Conservation (phyloP, 768 basidiomycete species). For the Boletus edulis region DNA sequence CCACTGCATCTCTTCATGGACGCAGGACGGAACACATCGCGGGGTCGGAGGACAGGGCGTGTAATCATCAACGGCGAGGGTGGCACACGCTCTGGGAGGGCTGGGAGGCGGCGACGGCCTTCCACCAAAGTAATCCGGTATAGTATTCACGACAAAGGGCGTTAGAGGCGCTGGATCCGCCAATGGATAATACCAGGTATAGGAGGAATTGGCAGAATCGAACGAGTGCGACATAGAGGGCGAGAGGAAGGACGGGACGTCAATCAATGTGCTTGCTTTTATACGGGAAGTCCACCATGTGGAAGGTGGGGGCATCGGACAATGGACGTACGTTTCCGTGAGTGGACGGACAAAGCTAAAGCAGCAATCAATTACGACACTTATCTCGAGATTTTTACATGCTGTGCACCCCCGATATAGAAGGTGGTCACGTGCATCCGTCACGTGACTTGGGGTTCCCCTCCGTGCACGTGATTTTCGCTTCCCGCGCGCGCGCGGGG, state of each 20-base stretch:
- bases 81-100: not conserved
- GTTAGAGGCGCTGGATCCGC: slow-evolving; percentile 1
- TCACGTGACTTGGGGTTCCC: too few relatives aligned
- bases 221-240: not conserved
- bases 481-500: too few relatives aligned
- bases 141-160: slow-evolving; percentile 3
- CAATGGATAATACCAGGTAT: not conserved
- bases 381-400: too few relatives aligned
- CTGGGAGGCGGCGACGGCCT: slow-evolving; percentile 5
- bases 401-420: too few relatives aligned
- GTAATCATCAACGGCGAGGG: not conserved
- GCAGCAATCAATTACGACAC: too few relatives aligned
- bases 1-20: not conserved
- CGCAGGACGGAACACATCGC: not conserved
- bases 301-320: too few relatives aligned
- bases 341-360: too few relatives aligned
- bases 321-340: too few relatives aligned
- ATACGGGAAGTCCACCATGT: not conserved
- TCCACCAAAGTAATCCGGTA: not conserved
- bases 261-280: slow-evolving; percentile 2
- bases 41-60: slow-evolving; percentile 19
- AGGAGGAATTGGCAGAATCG: not conserved
- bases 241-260: not conserved
- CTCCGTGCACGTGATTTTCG: too few relatives aligned
- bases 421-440: too few relatives aligned